Evolutionary conservation across 345 rosid genomes (phyloP), one percentile per base, ranked within the genome.

Genomic region (Passiflora organensis): DNA sequence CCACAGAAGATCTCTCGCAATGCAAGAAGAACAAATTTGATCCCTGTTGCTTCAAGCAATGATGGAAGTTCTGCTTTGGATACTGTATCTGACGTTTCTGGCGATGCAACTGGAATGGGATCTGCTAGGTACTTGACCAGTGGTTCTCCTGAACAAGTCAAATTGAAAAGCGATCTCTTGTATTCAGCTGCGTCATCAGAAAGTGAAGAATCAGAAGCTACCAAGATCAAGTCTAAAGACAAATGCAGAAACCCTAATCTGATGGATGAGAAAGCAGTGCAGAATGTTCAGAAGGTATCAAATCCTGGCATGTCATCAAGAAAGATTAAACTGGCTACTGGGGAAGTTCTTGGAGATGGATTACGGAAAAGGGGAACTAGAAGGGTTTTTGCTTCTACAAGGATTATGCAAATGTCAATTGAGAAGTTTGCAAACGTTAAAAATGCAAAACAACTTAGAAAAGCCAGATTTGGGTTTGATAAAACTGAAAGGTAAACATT

Each of bases 121-220:
- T 77, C 71, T 69, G 71, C 77, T 21, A 84, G 84, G 75, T 85
- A 74, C 53, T 62, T 82, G 55, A 62, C 78, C 53, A 70, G 72
- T 57, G 80, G 59, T 69, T 89, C 99, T 71, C 94, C 96, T 66
- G 94, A 78, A 59, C 87, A 76, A 65, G 76, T 84, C 55, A 93
- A 79, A 72, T 63, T 72, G 43, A 89, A 83, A 80, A 78, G 76
- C 46, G 99, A 93, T 14, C 68, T 78, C 49, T 72, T 82, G 60
- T 75, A 91, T 46, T 68, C 89, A 13, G 69, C 87, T 55, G 78
- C 80, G 34, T 77, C 86, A 72, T 89, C 96, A 34, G 99, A 93
- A 78, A 87, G 95, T 67, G 99, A 93, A 73, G 99, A 93, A 55
- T 74, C 91, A 51, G 95, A 81, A 6, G 68, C 84, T 58, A 70